Percentiles rank a stretch among this genome's conserved stretches.
These are phyloP conservation scores for Apiospora koreana DNA, from an alignment of 2,329 filamentous ascomycete species.

Conservation along the genomic window DNA sequence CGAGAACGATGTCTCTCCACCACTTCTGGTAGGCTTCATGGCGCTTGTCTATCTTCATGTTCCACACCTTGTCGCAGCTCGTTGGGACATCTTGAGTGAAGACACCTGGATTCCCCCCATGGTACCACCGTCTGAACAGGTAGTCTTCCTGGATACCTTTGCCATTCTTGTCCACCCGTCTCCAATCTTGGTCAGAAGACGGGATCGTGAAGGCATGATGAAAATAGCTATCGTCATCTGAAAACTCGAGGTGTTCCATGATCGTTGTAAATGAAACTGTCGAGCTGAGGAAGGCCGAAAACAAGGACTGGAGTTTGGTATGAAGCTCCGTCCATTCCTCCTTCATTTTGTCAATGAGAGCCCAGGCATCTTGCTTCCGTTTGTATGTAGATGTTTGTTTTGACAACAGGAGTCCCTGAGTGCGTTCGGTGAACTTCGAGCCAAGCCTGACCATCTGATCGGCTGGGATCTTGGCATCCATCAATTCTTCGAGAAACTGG, in stretches of 20 bases:
- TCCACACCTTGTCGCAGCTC: conserved; percentile 50
- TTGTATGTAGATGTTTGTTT: conserved; percentile 25
- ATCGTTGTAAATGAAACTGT: conserved; percentile 28
- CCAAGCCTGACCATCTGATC: conserved; percentile 62
- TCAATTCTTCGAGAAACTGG: conserved; percentile 65
- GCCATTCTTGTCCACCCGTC: conserved; percentile 44
- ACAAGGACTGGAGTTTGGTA: conserved; percentile 18
- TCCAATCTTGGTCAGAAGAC: conserved; percentile 44
- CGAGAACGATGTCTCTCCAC: conserved; percentile 47
- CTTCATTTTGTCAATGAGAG: conserved; percentile 44
- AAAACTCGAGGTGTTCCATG: conserved; percentile 42
- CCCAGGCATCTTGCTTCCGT: conserved; percentile 36
- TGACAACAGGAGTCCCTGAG: conserved; percentile 40
- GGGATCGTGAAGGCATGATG: conserved; percentile 60
- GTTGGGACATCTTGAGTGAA: conserved; percentile 34
- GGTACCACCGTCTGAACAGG: conserved; percentile 55
- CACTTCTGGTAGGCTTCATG: conserved; percentile 40
- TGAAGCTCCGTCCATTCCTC: conserved; percentile 31
- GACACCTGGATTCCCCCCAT: conserved; percentile 45
- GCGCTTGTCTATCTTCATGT: conserved; percentile 42
- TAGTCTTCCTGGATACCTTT: conserved; percentile 47
- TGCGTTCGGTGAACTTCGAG: conserved; percentile 54
- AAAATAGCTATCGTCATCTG: conserved; percentile 42
- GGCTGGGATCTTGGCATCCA: conserved; percentile 55
- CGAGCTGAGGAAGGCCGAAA: conserved; percentile 18